Percentiles rank a stretch among this genome's conserved stretches.
Conservation (phyloP, 805 yeast species). For the Tetrapisispora fleetii region DNA sequence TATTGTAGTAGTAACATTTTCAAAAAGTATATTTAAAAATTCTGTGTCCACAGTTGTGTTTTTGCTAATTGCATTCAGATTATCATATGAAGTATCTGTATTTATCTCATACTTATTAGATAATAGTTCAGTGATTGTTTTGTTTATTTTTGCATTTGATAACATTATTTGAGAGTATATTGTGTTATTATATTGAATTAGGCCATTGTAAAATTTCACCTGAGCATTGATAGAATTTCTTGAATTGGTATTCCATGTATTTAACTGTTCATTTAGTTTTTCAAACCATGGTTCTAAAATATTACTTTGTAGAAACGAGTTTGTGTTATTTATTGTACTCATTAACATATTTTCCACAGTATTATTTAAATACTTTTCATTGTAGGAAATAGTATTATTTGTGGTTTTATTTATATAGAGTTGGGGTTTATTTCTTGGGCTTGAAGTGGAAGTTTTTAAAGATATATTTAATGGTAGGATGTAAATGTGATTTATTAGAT, state of each 20-base stretch:
- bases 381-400: background rate
- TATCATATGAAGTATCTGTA: background rate
- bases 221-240: conserved; percentile 2
- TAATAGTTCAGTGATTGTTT: conserved; percentile 7
- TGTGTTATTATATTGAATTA: conserved; percentile 7
- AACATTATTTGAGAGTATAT: conserved; percentile 5
- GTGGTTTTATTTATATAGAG: background rate
- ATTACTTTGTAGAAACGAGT: background rate
- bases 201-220: background rate
- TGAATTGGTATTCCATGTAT: conserved; percentile 7
- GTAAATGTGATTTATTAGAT: background rate
- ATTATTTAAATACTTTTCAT: background rate
- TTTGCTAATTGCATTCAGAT: background rate
- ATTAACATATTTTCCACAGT: background rate
- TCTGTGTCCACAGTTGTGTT: conserved; percentile 8
- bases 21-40: conserved; percentile 7
- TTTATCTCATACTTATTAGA: conserved; percentile 8
- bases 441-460: no score
- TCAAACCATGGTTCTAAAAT: background rate
- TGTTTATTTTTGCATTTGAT: conserved; percentile 10
- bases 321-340: background rate
- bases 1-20: conserved; percentile 4
- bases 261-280: conserved; percentile 2
- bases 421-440: background rate
- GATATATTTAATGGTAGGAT: background rate